Evolutionary conservation across 2,329 filamentous ascomycete genomes (phyloP), one percentile per base, ranked within the genome.

Genomic region (Aspergillus niger): DNA sequence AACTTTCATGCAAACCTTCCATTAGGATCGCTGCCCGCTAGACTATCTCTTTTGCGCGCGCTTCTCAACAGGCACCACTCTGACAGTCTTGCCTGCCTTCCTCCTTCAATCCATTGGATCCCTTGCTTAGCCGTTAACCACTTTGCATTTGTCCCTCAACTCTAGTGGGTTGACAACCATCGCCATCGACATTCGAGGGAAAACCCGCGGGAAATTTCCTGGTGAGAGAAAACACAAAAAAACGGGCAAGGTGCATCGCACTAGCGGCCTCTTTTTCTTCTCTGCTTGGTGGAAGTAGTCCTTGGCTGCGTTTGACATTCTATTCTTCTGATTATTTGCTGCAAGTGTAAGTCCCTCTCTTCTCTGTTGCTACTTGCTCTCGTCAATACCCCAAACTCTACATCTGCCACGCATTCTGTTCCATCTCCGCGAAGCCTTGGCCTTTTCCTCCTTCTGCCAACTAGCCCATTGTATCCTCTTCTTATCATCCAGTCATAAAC

Each of bases 171-270:
- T 55, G 55, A 39, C 55, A 56, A 57, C 44, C 59, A 57, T 41
- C 59, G 41, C 26, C 28, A 44, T 7, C 41, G 41, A 28, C 53
- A n/a, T 44, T 44, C 20, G 39, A 55, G 54, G 41, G 62, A 59
- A 57, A 56, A 59, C 28, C 56, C 58, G 49, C 65, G 57, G 64
- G 61, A 65, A 60, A 64, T 65, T 65, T 65, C 59, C 58, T 49
- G 55, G 54, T 56, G 50, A 43, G 55, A 55, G 41, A 39, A 24
- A 57, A 48, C 55, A 44, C 55, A 44, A 41, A 63, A 68, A 61
- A 68, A 68, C 66, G 66, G 66, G 66, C 65, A 66, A 57, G 59
- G 44, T 68, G 66, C 66, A 67, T 61, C 62, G 52, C 66, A 61
- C 66, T 68, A 68, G 66, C 60, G 54, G 52, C 64, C 62, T 64